These are phyloP conservation scores for Verticillium isaacii DNA, from an alignment of 2,329 filamentous ascomycete species.

Conservation along the genomic window DNA sequence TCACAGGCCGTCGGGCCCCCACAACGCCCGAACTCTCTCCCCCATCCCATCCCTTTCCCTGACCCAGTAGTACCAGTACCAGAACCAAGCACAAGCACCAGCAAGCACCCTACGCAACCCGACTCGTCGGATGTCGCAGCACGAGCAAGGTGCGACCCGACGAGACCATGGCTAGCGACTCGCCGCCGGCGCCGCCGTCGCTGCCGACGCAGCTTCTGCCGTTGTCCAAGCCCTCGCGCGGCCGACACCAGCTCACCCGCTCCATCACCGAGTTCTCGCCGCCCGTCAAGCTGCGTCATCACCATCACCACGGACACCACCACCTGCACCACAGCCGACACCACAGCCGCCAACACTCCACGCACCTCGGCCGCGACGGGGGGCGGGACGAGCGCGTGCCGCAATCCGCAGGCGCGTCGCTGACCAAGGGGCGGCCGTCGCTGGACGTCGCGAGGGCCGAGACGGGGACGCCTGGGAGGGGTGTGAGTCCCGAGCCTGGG, in stretches of 20 bases:
- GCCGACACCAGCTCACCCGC: slow-evolving; percentile 48
- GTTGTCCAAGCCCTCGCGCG: slow-evolving; percentile 7
- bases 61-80: background rate
- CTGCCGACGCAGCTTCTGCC: background rate
- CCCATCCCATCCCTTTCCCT: background rate
- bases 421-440: slow-evolving; percentile 29
- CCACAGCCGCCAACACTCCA: slow-evolving; percentile 21
- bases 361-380: slow-evolving; percentile 20
- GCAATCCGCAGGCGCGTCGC: slow-evolving; percentile 12
- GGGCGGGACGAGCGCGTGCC: slow-evolving; percentile 20
- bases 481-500: background rate
- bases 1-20: background rate
- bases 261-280: slow-evolving; percentile 51
- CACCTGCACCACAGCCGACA: slow-evolving; percentile 28
- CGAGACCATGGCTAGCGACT: background rate
- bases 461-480: slow-evolving; percentile 23
- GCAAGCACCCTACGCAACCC: background rate
- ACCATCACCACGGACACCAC: slow-evolving; percentile 21
- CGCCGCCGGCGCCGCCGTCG: background rate
- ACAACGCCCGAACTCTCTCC: background rate
- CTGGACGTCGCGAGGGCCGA: slow-evolving; percentile 42
- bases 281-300: slow-evolving; percentile 36
- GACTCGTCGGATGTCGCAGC: background rate
- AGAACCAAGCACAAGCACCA: background rate
- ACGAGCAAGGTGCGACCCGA: background rate